Evolutionary conservation across 1,139 yeast genomes (phyloP).

Genomic region (Debaryomyces psychrophilus): DNA sequence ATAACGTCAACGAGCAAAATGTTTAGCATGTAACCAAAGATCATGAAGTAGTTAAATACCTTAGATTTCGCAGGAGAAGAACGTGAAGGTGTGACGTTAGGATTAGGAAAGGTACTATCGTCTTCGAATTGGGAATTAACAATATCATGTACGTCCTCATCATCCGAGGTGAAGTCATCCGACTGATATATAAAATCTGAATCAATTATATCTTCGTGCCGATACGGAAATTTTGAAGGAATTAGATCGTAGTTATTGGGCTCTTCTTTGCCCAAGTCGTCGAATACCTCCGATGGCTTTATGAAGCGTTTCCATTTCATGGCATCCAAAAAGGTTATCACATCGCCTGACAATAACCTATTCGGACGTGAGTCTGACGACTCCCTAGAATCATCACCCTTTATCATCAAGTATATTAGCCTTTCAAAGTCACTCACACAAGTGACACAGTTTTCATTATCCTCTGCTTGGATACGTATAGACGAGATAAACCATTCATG

Average conservation of each 20-base stretch:
- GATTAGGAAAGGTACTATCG: background rate
- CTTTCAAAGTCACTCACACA: conserved; percentile 24
- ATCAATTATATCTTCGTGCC: background rate
- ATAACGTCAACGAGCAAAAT: conserved; percentile 6
- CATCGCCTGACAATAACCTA: conserved; percentile 7
- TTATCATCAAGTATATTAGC: conserved; percentile 37
- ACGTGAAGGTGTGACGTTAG: background rate
- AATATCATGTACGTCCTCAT: conserved; percentile 10
- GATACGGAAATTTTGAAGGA: background rate
- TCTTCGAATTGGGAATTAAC: conserved; percentile 2
- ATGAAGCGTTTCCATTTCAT: conserved; percentile 13
- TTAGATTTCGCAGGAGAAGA: background rate
- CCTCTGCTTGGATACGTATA: conserved; percentile 12
- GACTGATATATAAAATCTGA: conserved; percentile 1
- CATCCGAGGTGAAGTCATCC: conserved; percentile 7
- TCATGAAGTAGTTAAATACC: background rate
- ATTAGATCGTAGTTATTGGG: background rate
- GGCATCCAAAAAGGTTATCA: conserved; percentile 9
- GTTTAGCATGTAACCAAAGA: conserved; percentile 8
- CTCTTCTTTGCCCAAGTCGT: background rate
- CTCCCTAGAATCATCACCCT: conserved; percentile 23
- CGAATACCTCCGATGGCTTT: background rate
- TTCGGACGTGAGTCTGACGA: background rate
- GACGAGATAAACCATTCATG: conserved; percentile 29
- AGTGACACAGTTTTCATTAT: conserved; percentile 6